A percentile compares a stretch with the other conserved stretches of the same genome.
These are phyloP conservation scores for Globisporangium cederbergense DNA, from an alignment of 352 stramenopile species.

Conservation along the genomic window DNA sequence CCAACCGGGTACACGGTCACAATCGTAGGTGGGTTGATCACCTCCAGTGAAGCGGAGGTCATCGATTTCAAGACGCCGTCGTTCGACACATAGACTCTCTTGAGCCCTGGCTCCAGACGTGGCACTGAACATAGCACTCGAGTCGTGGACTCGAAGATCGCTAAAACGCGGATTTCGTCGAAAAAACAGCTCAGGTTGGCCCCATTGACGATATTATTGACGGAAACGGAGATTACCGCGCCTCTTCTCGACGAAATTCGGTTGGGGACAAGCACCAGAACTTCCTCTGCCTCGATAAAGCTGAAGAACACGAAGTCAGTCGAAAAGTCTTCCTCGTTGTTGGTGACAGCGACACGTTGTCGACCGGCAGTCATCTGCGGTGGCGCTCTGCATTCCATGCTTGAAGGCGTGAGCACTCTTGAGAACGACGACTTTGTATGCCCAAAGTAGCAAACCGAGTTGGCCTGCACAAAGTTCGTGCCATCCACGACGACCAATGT, in stretches of 20 bases:
- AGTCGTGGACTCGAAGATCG: conserved; percentile 30
- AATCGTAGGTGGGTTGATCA: conserved; percentile 49
- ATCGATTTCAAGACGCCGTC: conserved; percentile 41
- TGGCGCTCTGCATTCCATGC: conserved; percentile 48
- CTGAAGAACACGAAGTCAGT: conserved; percentile 30
- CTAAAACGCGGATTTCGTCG: conserved; percentile 21
- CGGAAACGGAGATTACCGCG: conserved; percentile 32
- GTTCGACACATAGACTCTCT: conserved; percentile 45
- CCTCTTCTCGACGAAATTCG: conserved; percentile 32
- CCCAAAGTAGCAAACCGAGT: conserved; percentile 39
- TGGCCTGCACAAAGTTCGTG: conserved; percentile 37
- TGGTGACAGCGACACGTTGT: conserved; percentile 45
- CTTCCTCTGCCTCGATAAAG: conserved; percentile 40
- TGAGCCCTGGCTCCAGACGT: conserved; percentile 21
- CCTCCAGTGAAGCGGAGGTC: conserved; percentile 33
- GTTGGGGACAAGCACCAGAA: conserved; percentile 35
- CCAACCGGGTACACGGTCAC: conserved; percentile 29
- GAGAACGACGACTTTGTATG: conserved; percentile 13
- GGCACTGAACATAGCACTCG: conserved; percentile 40
- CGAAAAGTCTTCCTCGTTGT: conserved; percentile 68
- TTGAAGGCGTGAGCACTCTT: conserved; percentile 24
- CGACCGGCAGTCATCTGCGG: conserved; percentile 16
- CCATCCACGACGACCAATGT: conserved; percentile 39
- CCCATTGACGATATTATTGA: conserved; percentile 30
- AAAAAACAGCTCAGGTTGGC: conserved; percentile 61